Conservation (phyloP, 306 rosid species). For the Castanospermum australe region DNA sequence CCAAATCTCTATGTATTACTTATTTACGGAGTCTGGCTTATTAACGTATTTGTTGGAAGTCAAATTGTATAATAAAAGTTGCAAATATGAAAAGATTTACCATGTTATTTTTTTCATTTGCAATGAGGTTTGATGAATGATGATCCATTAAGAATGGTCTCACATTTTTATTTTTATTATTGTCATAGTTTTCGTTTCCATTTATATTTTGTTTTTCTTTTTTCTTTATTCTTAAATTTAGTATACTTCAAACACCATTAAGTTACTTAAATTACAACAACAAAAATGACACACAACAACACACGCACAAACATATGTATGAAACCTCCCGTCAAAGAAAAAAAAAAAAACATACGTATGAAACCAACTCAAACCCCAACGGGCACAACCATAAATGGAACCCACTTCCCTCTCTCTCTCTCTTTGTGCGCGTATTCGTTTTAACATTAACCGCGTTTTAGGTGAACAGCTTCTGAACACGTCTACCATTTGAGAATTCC, state of each 20-base stretch:
- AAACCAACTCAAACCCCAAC: too few relatives aligned
- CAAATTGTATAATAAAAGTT: neutral
- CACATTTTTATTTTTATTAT: neutral
- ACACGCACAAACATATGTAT: neutral
- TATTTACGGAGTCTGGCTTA: neutral
- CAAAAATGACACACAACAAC: neutral
- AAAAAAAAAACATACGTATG: too few relatives aligned
- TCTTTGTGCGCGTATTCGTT: neutral
- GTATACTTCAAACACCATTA: too few relatives aligned
- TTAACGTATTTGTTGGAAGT: neutral
- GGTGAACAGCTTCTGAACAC: constrained; percentile 30
- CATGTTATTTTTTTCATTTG: too few relatives aligned
- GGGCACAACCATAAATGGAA: neutral
- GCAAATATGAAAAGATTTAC: too few relatives aligned
- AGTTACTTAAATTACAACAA: neutral
- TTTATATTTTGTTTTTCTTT: neutral
- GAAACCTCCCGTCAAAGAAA: too few relatives aligned
- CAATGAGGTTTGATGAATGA: too few relatives aligned
- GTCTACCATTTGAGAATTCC: constrained; percentile 23
- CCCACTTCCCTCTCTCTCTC: constrained; percentile 28
- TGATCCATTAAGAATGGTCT: neutral
- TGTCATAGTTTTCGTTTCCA: neutral
- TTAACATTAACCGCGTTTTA: constrained; percentile 11
- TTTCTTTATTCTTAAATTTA: neutral
- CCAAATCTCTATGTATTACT: neutral